Conservation (phyloP, 257 asterid species). For the Knoxia roxburghii region DNA sequence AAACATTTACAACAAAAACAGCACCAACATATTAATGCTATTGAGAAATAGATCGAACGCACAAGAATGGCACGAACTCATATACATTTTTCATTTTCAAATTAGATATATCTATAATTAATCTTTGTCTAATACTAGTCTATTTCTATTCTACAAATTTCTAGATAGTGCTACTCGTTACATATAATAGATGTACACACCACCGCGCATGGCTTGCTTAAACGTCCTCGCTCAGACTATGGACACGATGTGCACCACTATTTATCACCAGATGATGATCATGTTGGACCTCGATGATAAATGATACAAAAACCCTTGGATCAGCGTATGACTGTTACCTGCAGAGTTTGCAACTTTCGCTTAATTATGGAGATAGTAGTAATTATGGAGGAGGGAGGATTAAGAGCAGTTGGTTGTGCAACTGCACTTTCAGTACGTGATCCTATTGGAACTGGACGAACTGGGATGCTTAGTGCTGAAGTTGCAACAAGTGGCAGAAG, state of each 20-base stretch:
- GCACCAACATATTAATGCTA: no score
- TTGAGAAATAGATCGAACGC: no score
- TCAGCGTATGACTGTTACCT: slow-evolving; percentile 57
- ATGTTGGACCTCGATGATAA: slow-evolving; percentile 25
- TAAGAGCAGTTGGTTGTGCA: slow-evolving; percentile 27
- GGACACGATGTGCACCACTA: slow-evolving; percentile 35
- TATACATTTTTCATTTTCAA: no score
- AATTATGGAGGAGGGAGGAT: slow-evolving; percentile 28
- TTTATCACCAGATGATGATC: slow-evolving; percentile 28
- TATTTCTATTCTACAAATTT: no score
- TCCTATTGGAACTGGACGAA: slow-evolving; percentile 24
- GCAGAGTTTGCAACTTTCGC: slow-evolving; percentile 38
- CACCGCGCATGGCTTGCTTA: slow-evolving; percentile 29
- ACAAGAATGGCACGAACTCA: no score
- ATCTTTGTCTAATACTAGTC: no score
- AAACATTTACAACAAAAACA: no score
- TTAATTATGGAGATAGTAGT: slow-evolving; percentile 34
- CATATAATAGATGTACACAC: no score
- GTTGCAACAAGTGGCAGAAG: slow-evolving; percentile 33
- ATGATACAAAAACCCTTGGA: slow-evolving; percentile 38
- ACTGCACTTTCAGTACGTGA: slow-evolving; percentile 29
- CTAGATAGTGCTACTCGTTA: no score
- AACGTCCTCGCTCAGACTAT: slow-evolving; percentile 41
- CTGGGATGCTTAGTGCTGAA: slow-evolving; percentile 26
- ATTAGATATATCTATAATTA: no score